A percentile compares a stretch with the other conserved stretches of the same genome.
phyloP scores from a whole-genome alignment of 176 grass and related monocot genomes.

The Musa itinerans region DNA sequence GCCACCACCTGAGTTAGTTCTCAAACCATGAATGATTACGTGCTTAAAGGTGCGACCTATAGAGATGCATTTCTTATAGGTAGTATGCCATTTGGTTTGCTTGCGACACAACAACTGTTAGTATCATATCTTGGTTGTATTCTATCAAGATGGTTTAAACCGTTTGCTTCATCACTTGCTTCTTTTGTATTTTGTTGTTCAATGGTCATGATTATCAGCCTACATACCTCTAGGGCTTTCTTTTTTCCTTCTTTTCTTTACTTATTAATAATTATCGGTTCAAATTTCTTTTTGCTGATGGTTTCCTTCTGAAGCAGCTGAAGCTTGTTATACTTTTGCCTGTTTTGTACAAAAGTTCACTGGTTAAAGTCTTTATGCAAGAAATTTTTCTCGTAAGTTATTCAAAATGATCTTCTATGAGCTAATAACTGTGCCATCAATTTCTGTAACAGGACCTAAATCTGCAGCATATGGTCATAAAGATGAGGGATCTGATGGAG shows the following conservation, averaged over 20 bases:
- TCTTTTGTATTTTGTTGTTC: background rate
- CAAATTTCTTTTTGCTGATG: too few species aligned
- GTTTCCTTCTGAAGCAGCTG: too few species aligned
- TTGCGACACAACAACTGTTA: background rate
- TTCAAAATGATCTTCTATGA: background rate
- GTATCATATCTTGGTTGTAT: background rate
- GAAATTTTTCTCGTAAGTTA: background rate
- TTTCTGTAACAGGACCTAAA: conserved; percentile 28
- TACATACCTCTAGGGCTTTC: background rate
- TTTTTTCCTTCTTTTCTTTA: background rate
- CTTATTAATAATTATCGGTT: background rate
- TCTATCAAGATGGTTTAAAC: background rate
- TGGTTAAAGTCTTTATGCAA: background rate
- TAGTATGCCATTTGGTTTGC: background rate
- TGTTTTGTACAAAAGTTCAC: background rate
- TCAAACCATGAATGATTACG: background rate
- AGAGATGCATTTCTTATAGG: background rate
- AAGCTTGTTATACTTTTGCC: background rate
- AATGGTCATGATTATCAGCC: too few species aligned
- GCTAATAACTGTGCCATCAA: conserved; percentile 6
- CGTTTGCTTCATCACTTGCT: background rate
- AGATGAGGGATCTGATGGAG: conserved; percentile 19
- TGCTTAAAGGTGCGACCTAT: background rate
- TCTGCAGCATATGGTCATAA: conserved; percentile 29
- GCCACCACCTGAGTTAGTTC: background rate